Evolutionary conservation across 1,139 yeast species (phyloP).

Genomic region (Kurtzmaniella quercitrusa): DNA sequence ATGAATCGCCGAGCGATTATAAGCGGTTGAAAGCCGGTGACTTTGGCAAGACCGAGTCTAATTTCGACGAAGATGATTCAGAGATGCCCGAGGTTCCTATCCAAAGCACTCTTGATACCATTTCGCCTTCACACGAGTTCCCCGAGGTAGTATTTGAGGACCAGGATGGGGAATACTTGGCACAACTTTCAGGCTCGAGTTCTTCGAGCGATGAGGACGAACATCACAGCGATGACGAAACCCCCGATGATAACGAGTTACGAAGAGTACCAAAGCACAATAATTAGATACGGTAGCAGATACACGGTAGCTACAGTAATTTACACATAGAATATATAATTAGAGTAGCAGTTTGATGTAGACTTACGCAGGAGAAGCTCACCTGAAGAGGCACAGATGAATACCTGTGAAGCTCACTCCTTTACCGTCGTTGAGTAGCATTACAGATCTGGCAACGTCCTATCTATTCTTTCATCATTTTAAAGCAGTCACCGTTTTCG

Average conservation of each 20-base stretch:
- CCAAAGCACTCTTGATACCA: slow-evolving; percentile 14
- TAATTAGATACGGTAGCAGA: slow-evolving; percentile 11
- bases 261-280: slow-evolving; percentile 40
- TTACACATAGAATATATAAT: background rate
- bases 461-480: no score
- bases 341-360: background rate
- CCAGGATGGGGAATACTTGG: slow-evolving; percentile 26
- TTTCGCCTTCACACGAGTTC: slow-evolving; percentile 20
- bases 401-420: no score
- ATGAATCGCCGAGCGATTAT: slow-evolving; percentile 12
- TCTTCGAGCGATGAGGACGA: slow-evolving; percentile 30
- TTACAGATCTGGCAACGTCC: no score
- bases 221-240: background rate
- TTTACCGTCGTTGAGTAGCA: no score
- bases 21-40: slow-evolving; percentile 8
- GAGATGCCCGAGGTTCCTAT: slow-evolving; percentile 20
- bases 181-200: slow-evolving; percentile 36
- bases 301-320: background rate
- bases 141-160: slow-evolving; percentile 16
- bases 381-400: no score
- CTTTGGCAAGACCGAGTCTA: slow-evolving; percentile 13
- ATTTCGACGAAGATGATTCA: slow-evolving; percentile 16
- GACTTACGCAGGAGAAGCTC: no score
- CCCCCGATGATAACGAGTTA: slow-evolving; percentile 19
- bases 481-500: no score